Conservation (phyloP, 2,329 filamentous ascomycete genomes). For the Emergomyces orientalis region DNA sequence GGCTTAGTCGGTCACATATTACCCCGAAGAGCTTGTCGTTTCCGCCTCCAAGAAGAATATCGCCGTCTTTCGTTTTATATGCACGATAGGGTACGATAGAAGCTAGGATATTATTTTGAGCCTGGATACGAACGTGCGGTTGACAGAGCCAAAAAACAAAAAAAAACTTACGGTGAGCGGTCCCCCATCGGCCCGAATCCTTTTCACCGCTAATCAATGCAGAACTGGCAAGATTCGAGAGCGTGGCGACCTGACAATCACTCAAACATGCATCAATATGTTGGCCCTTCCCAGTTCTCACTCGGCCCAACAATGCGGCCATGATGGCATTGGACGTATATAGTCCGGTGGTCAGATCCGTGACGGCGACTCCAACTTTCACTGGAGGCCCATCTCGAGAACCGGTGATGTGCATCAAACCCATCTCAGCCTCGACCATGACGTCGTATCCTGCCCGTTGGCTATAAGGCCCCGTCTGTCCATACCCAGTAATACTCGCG, state of each 20-base stretch:
- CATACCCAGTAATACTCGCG: conserved; percentile 93
- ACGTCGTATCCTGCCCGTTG: conserved; percentile 91
- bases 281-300: conserved; percentile 68
- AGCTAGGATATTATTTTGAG: conserved; percentile 35
- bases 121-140: not conserved
- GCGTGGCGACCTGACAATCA: conserved; percentile 87
- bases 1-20: conserved; percentile 48
- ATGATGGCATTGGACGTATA: conserved; percentile 95
- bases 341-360: conserved; percentile 86
- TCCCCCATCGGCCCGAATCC: conserved; percentile 88
- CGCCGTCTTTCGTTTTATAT: conserved; percentile 57
- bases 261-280: conserved; percentile 86
- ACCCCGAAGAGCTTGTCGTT: conserved; percentile 55
- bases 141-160: not conserved
- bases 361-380: conserved; percentile 95
- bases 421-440: conserved; percentile 98
- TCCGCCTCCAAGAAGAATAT: conserved; percentile 55
- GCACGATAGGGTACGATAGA: conserved; percentile 93
- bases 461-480: conserved; percentile 85
- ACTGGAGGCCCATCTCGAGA: conserved; percentile 79
- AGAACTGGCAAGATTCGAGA: conserved; percentile 93
- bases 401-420: conserved; percentile 97
- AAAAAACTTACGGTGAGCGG: conserved; percentile 65
- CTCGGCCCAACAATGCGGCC: conserved; percentile 74
- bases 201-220: conserved; percentile 78